A percentile compares a stretch with the other conserved stretches of the same genome.
Evolutionary conservation across 2,329 filamentous ascomycete genomes (phyloP).

Genomic region (Microdochium trichocladiopsis): DNA sequence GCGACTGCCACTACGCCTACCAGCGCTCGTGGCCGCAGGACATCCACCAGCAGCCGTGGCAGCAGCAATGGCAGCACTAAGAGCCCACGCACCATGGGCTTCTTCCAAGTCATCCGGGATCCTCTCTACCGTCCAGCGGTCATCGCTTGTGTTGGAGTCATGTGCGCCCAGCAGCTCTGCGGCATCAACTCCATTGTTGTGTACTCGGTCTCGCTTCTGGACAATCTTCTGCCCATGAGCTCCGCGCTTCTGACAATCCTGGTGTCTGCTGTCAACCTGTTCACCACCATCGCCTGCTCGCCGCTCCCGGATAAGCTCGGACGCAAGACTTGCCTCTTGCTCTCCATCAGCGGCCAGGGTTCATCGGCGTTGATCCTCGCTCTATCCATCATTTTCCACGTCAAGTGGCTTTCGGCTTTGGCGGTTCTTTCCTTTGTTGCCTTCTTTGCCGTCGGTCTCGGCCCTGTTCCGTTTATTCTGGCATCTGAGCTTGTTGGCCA

Average conservation of each 20-base stretch:
- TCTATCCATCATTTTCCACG: constrained; percentile 66
- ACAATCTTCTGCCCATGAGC: constrained; percentile 71
- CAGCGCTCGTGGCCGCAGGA: constrained; percentile 4
- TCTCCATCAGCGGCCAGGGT: constrained; percentile 82
- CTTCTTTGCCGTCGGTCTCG: constrained; percentile 84
- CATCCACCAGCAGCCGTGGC: constrained; percentile 13
- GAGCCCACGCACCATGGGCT: constrained; percentile 33
- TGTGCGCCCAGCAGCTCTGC: constrained; percentile 87
- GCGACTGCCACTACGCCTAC: constrained; percentile 8
- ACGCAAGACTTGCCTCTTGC: constrained; percentile 75
- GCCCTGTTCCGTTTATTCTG: constrained; percentile 91
- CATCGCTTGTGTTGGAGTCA: constrained; percentile 79
- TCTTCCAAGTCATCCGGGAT: constrained; percentile 60
- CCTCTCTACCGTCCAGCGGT: constrained; percentile 65
- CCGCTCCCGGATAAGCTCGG: constrained; percentile 83
- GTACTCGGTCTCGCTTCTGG: constrained; percentile 90
- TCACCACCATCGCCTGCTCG: constrained; percentile 74
- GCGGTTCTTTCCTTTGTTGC: constrained; percentile 81
- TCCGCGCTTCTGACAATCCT: constrained; percentile 80
- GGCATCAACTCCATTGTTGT: constrained; percentile 97
- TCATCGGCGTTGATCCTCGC: constrained; percentile 70
- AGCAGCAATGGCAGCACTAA: constrained; percentile 22
- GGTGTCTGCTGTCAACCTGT: constrained; percentile 79
- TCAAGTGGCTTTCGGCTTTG: constrained; percentile 72
- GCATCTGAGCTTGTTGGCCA: constrained; percentile 84